Percentiles rank a stretch among this genome's conserved stretches.
Conservation (phyloP, 2,329 filamentous ascomycete genomes). For the Colletotrichum kahawae region DNA sequence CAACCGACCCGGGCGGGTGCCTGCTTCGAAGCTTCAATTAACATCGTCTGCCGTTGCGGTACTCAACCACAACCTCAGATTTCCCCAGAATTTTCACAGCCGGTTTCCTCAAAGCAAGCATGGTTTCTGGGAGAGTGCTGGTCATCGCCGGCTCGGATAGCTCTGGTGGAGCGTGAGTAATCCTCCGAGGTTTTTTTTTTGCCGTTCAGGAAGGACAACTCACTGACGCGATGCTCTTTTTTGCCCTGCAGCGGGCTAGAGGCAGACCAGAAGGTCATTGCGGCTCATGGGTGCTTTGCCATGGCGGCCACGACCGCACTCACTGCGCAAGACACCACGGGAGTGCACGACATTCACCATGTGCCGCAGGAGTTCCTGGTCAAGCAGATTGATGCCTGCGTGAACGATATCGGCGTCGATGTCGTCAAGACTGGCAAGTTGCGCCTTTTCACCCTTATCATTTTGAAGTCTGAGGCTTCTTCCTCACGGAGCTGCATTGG, state of each 20-base stretch:
- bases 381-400: constrained; percentile 84
- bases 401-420: constrained; percentile 85
- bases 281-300: constrained; percentile 90
- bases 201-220: background rate
- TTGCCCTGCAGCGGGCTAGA: constrained; percentile 75
- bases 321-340: constrained; percentile 93
- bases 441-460: background rate
- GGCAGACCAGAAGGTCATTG: constrained; percentile 93
- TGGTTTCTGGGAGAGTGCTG: constrained; percentile 63
- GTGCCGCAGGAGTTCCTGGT: constrained; percentile 79
- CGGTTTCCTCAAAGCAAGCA: constrained; percentile 22
- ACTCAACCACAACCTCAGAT: background rate
- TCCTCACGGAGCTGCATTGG: background rate
- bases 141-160: constrained; percentile 90
- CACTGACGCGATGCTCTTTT: background rate
- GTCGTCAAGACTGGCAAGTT: constrained; percentile 86
- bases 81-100: background rate
- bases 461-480: background rate
- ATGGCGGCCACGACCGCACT: constrained; percentile 95
- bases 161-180: constrained; percentile 79
- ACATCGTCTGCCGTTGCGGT: background rate
- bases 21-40: background rate
- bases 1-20: background rate
- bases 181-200: background rate
- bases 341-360: constrained; percentile 81